Conservation (phyloP, 495 filamentous ascomycete species). For the Aspergillus incahuasiensis region DNA sequence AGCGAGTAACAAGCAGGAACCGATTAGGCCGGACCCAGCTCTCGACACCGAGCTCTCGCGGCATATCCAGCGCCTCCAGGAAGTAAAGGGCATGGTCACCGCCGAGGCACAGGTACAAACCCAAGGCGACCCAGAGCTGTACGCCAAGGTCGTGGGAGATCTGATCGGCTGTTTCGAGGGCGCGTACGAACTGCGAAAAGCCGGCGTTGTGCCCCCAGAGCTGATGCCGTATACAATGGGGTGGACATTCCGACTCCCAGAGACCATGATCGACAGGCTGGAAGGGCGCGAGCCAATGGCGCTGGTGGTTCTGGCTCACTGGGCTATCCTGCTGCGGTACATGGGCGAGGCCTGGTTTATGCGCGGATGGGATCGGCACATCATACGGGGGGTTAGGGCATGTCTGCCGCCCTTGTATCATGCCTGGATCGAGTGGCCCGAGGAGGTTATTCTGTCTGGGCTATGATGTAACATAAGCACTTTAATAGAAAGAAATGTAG, state of each 20-base stretch:
- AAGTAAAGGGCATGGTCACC: conserved; percentile 16
- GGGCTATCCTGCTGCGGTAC: conserved; percentile 33
- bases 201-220: conserved; percentile 4
- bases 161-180: conserved; percentile 20
- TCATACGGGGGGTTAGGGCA: conserved; percentile 27
- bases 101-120: no score
- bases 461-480: not conserved
- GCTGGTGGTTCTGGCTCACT: conserved; percentile 38
- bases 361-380: conserved; percentile 35
- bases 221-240: conserved; percentile 31
- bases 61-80: conserved; percentile 17
- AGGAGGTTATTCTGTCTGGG: not conserved
- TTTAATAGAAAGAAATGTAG: not conserved
- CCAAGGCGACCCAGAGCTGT: conserved; percentile 2
- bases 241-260: conserved; percentile 34
- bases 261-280: conserved; percentile 26
- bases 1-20: not conserved
- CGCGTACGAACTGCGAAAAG: conserved; percentile 18
- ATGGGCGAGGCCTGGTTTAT: conserved; percentile 37
- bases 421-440: conserved; percentile 32
- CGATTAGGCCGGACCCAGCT: not conserved
- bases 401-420: conserved; percentile 22
- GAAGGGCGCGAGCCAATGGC: conserved; percentile 33
- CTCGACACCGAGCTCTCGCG: conserved; percentile 14
- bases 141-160: conserved; percentile 10